phyloP scores from a whole-genome alignment of 225 moss, liverwort and hornwort species.

The Marchantia paleacea region DNA sequence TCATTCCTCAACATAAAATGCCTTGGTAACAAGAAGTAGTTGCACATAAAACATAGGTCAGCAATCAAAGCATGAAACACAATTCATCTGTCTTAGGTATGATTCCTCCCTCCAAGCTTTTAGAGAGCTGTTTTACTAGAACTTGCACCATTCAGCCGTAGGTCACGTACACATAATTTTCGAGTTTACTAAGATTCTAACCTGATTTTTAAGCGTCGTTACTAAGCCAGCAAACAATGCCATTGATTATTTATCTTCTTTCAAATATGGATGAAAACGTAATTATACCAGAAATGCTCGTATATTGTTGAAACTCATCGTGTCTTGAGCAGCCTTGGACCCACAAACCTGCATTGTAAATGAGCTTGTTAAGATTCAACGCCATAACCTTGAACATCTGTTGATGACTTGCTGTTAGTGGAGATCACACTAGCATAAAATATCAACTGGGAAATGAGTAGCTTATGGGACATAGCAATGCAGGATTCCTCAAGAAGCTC shows the following conservation, averaged over 20 bases:
- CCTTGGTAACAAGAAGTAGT: too few species aligned
- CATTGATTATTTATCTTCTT: neutral
- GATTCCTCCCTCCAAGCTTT: too few species aligned
- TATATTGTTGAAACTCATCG: conserved; percentile 1
- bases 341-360: neutral
- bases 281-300: conserved; percentile 17
- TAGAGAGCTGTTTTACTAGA: too few species aligned
- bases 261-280: neutral
- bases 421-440: neutral
- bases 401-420: neutral
- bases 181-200: too few species aligned
- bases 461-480: neutral
- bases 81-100: too few species aligned
- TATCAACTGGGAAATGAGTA: neutral
- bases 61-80: too few species aligned
- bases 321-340: neutral
- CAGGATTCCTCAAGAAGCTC: neutral
- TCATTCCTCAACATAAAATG: too few species aligned
- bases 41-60: too few species aligned
- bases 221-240: neutral
- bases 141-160: too few species aligned
- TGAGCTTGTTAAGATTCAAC: neutral
- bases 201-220: neutral
- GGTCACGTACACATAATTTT: too few species aligned
- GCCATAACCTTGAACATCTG: too few species aligned